Conservation (phyloP, 2,329 filamentous ascomycete genomes). For the Orbilia blumenaviensis region DNA sequence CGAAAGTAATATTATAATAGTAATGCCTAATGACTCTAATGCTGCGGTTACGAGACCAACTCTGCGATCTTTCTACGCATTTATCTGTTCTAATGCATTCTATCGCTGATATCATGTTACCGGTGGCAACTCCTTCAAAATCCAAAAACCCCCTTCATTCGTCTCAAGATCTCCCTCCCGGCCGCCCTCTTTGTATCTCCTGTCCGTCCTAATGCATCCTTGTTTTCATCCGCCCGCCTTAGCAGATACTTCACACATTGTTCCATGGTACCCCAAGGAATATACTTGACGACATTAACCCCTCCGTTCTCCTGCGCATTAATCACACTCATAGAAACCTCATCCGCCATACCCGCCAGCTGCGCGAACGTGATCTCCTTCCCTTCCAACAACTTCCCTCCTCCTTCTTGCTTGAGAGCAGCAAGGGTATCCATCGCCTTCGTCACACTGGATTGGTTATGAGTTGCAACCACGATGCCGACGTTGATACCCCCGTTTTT, state of each 20-base stretch:
- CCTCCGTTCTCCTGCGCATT: conserved; percentile 48
- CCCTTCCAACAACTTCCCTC: conserved; percentile 59
- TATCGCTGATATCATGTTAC: too few relatives aligned
- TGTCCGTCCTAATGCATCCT: conserved; percentile 73
- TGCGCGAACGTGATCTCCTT: conserved; percentile 71
- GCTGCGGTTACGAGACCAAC: too few relatives aligned
- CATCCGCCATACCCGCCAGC: conserved; percentile 94
- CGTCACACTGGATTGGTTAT: conserved; percentile 78
- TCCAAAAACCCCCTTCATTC: conserved; percentile 61
- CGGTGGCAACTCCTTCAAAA: too few relatives aligned
- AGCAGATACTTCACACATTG: conserved; percentile 85
- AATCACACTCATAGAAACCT: conserved; percentile 66
- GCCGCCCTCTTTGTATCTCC: conserved; percentile 71
- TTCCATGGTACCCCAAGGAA: conserved; percentile 74
- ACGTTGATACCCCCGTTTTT: conserved; percentile 24
- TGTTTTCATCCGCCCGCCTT: conserved; percentile 77
- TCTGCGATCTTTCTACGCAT: too few relatives aligned
- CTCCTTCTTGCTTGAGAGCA: conserved; percentile 61
- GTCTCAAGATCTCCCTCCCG: conserved; percentile 69
- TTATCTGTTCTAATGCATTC: too few relatives aligned
- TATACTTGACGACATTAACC: conserved; percentile 70
- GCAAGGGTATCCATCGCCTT: conserved; percentile 66
- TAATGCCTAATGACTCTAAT: conserved; percentile 35
- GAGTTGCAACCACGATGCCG: conserved; percentile 78
- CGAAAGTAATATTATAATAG: background rate